A percentile compares a stretch with the other conserved stretches of the same genome.
Evolutionary conservation across 768 basidiomycete species (phyloP).

Genomic region (Daedaleopsis nitida): DNA sequence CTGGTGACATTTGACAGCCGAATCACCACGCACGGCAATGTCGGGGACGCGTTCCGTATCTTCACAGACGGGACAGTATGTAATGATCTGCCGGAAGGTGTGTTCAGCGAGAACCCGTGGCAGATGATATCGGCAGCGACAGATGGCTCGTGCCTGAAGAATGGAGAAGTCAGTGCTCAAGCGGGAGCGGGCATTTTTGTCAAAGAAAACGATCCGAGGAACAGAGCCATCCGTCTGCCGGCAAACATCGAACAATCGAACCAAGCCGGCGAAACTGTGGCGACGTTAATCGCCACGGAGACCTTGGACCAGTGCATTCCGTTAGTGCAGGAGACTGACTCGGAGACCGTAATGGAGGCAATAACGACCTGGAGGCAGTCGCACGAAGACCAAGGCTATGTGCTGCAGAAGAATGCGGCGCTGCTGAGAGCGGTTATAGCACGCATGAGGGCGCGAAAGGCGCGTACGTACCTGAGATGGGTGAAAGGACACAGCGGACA

Average conservation of each 20-base stretch:
- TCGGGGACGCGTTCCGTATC: not conserved
- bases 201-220: not conserved
- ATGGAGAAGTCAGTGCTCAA: not conserved
- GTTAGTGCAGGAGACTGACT: conserved; percentile 22
- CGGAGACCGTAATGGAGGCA: conserved; percentile 19
- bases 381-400: conserved; percentile 34
- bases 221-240: not conserved
- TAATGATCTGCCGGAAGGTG: not conserved
- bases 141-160: conserved; percentile 1
- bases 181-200: conserved; percentile 8
- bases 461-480: not conserved
- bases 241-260: not conserved
- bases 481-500: not conserved
- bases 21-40: not conserved
- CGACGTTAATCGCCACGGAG: not conserved
- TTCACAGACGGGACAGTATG: not conserved
- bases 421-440: not conserved
- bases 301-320: not conserved
- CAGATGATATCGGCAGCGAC: not conserved
- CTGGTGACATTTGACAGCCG: not conserved
- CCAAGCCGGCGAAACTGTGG: not conserved
- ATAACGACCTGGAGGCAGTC: conserved; percentile 8
- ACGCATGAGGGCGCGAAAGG: not conserved
- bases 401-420: conserved; percentile 16
- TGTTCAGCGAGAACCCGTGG: not conserved